A percentile compares a stretch with the other conserved stretches of the same genome.
Evolutionary conservation across 352 stramenopile genomes (phyloP).

Genomic region (Pythium aristosporum): DNA sequence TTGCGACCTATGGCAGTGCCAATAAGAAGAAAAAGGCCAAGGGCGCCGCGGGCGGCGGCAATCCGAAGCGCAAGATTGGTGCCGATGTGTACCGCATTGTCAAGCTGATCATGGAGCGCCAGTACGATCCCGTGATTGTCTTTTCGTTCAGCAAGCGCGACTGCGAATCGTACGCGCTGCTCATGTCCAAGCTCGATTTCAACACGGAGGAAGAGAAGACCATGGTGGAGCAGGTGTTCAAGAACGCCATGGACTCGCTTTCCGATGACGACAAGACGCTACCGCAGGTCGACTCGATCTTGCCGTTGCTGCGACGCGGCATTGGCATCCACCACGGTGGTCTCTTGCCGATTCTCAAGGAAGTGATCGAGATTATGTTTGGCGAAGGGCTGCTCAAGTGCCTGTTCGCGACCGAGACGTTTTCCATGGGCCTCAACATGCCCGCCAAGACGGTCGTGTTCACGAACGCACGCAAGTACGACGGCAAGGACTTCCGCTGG

Average conservation of each 20-base stretch:
- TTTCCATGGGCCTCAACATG: constrained; percentile 99
- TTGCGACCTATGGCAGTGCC: constrained; percentile 77
- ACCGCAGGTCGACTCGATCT: constrained; percentile 96
- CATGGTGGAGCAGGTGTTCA: constrained; percentile 96
- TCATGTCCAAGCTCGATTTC: constrained; percentile 95
- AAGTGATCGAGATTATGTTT: constrained; percentile 94
- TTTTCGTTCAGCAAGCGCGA: constrained; percentile 99
- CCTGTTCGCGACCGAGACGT: constrained; percentile 98
- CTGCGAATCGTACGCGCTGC: constrained; percentile 93
- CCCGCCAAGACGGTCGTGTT: constrained; percentile 99
- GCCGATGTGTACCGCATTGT: constrained; percentile 98
- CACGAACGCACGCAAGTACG: constrained; percentile 96
- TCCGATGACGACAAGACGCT: constrained; percentile 96
- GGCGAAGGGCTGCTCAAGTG: constrained; percentile 97
- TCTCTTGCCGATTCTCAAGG: constrained; percentile 98
- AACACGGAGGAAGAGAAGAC: constrained; percentile 98
- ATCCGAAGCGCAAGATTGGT: constrained; percentile 89
- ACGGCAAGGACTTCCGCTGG: constrained; percentile 95
- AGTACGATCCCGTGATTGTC: constrained; percentile 98
- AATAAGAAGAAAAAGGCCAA: constrained; percentile 62
- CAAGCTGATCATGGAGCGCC: constrained; percentile 97
- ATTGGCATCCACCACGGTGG: constrained; percentile 99
- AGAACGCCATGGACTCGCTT: constrained; percentile 97
- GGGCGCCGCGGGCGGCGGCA: constrained; percentile 32
- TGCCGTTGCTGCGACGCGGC: constrained; percentile 96